Conservation (phyloP, 2,329 filamentous ascomycete genomes). For the Cytospora paraplurivora region DNA sequence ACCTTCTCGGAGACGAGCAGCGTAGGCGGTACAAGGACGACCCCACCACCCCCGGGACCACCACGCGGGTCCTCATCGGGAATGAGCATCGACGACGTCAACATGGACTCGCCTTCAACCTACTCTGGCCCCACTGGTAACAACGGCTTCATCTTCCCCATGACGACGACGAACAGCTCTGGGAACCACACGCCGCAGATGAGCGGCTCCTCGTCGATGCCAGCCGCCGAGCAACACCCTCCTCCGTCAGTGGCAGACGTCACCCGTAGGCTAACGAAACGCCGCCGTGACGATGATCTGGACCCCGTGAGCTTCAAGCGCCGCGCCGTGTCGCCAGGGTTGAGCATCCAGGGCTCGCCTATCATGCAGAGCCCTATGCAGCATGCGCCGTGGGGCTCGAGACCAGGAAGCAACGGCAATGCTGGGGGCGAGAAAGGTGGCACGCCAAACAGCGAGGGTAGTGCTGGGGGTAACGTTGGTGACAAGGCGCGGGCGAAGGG, state of each 20-base stretch:
- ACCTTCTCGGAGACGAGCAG: slow-evolving; percentile 69
- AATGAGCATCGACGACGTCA: slow-evolving; percentile 67
- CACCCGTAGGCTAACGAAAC: slow-evolving; percentile 71
- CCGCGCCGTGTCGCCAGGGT: slow-evolving; percentile 85
- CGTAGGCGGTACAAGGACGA: slow-evolving; percentile 45
- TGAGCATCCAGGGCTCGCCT: slow-evolving; percentile 89
- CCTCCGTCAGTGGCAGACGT: slow-evolving; percentile 72
- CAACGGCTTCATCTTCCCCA: slow-evolving; percentile 35
- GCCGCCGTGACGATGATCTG: slow-evolving; percentile 88
- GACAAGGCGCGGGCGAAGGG: slow-evolving; percentile 56
- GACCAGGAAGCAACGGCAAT: slow-evolving; percentile 62
- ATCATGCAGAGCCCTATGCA: slow-evolving; percentile 83
- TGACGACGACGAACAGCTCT: slow-evolving; percentile 39
- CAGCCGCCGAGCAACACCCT: slow-evolving; percentile 33
- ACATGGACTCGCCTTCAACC: slow-evolving; percentile 67
- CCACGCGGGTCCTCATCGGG: slow-evolving; percentile 61
- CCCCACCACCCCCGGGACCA: slow-evolving; percentile 66
- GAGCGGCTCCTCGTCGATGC: slow-evolving; percentile 36
- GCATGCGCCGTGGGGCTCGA: slow-evolving; percentile 66
- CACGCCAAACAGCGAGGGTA: slow-evolving; percentile 48
- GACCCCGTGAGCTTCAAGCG: slow-evolving; percentile 88
- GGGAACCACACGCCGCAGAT: slow-evolving; percentile 44
- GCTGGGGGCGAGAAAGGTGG: slow-evolving; percentile 51
- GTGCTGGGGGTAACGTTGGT: slow-evolving; percentile 43
- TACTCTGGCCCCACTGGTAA: slow-evolving; percentile 29